Conservation (phyloP, 495 filamentous ascomycete genomes). For the Patellaria atrata region DNA sequence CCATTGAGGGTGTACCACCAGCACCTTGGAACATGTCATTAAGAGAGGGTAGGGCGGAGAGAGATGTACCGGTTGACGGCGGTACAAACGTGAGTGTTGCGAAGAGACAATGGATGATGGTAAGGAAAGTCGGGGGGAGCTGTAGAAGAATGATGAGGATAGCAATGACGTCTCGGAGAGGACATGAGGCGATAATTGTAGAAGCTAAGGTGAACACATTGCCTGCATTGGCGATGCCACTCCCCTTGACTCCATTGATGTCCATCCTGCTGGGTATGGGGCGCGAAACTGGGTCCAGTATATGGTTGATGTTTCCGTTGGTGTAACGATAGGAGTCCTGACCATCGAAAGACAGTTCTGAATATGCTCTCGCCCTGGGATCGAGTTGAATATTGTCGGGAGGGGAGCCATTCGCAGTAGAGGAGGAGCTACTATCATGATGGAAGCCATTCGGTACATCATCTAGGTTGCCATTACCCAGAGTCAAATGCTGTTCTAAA, state of each 20-base stretch:
- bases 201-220: conserved; percentile 52
- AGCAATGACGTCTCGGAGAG: conserved; percentile 88
- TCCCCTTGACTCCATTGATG: conserved; percentile 32
- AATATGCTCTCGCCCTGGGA: conserved; percentile 11
- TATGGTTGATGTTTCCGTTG: conserved; percentile 5
- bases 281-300: not conserved
- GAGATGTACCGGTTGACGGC: conserved; percentile 38
- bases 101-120: conserved; percentile 84
- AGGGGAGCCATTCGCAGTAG: not conserved
- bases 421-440: not conserved
- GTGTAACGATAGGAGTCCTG: conserved; percentile 15
- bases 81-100: conserved; percentile 87
- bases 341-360: conserved; percentile 15
- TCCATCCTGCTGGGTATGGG: conserved; percentile 6
- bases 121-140: conserved; percentile 81
- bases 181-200: conserved; percentile 81
- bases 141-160: conserved; percentile 96
- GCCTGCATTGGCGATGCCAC: conserved; percentile 36
- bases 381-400: not conserved
- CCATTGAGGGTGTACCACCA: conserved; percentile 57
- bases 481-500: conserved; percentile 18
- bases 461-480: too few species aligned
- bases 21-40: conserved; percentile 62
- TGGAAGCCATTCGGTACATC: too few species aligned
- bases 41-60: conserved; percentile 41